phyloP scores from a whole-genome alignment of 164 flowering plant genomes.

The Stephania cephalantha region DNA sequence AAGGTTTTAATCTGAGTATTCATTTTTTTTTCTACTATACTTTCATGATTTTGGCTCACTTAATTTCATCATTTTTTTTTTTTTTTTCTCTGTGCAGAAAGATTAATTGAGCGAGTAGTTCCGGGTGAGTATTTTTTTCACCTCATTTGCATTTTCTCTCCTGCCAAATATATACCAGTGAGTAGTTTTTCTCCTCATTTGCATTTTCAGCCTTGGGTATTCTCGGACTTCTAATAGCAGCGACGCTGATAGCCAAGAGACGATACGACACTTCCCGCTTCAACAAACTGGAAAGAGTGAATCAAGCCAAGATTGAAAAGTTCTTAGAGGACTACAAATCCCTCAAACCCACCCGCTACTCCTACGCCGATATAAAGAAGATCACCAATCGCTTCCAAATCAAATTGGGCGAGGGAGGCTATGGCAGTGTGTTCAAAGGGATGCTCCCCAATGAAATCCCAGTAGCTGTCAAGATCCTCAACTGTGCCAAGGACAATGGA shows the following conservation, averaged over 20 bases:
- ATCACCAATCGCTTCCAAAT: neutral
- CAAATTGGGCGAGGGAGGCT: slow-evolving; percentile 3
- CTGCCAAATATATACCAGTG: neutral
- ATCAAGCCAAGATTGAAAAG: neutral
- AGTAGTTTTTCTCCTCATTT: neutral
- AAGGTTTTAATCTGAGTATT: neutral
- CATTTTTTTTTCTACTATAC: too few species aligned
- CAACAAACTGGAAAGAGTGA: neutral
- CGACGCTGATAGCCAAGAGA: neutral
- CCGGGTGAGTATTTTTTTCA: neutral
- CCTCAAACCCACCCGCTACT: neutral
- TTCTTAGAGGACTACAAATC: neutral
- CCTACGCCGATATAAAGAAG: neutral
- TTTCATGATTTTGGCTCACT: too few species aligned
- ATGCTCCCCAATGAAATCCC: neutral
- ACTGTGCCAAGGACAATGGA: neutral
- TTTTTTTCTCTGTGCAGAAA: neutral
- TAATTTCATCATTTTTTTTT: neutral
- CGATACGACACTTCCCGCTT: neutral
- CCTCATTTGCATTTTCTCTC: too few species aligned
- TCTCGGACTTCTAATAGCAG: neutral
- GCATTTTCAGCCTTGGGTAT: neutral
- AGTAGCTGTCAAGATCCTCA: slow-evolving; percentile 5
- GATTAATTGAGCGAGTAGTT: neutral
- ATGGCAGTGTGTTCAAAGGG: neutral